Percentiles rank a stretch among this genome's conserved stretches.
phyloP scores from a whole-genome alignment of 176 grass and related monocot genomes.

The Oryza punctata region DNA sequence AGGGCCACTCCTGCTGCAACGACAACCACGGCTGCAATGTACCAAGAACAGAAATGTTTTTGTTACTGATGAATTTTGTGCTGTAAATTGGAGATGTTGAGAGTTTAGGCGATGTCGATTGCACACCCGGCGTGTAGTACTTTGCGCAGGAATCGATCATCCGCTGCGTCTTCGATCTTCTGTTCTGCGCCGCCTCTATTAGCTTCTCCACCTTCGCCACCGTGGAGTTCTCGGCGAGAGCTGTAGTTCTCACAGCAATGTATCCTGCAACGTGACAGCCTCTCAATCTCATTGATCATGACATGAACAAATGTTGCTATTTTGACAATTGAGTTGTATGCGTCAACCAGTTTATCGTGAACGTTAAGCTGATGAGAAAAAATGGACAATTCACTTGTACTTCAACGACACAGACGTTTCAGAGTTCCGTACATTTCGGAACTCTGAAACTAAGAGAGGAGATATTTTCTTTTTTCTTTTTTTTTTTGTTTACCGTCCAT shows the following conservation, averaged over 20 bases:
- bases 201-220: conserved; percentile 78
- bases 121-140: conserved; percentile 74
- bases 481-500: conserved; percentile 48
- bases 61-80: background rate
- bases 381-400: no score
- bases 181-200: conserved; percentile 70
- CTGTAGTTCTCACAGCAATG: conserved; percentile 57
- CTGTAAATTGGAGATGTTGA: background rate
- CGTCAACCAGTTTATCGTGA: no score
- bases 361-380: no score
- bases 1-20: conserved; percentile 41
- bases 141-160: conserved; percentile 71
- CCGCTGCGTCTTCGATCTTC: conserved; percentile 60
- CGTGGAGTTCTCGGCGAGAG: conserved; percentile 64
- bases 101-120: background rate
- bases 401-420: no score
- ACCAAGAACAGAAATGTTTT: background rate
- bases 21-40: conserved; percentile 51
- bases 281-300: background rate
- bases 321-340: background rate
- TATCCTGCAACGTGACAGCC: conserved; percentile 41
- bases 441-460: background rate
- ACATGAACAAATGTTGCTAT: background rate
- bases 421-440: no score
- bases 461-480: no score